A percentile compares a stretch with the other conserved stretches of the same genome.
phyloP scores from a whole-genome alignment of 495 filamentous ascomycete species.

The Talaromyces adpressus region DNA sequence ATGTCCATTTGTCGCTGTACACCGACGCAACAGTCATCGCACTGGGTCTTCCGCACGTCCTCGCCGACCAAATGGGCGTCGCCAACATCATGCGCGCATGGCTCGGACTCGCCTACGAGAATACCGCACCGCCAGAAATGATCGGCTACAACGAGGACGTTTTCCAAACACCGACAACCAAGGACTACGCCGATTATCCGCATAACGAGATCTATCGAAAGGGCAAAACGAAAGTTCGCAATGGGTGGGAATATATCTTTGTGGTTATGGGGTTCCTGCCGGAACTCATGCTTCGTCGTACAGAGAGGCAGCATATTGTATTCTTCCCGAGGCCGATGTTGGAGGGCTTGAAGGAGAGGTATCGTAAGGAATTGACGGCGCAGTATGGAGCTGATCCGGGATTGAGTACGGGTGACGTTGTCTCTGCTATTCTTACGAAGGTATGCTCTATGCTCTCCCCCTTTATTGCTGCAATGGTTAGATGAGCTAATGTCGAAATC shows the following conservation, averaged over 20 bases:
- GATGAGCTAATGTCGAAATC: background rate
- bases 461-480: background rate
- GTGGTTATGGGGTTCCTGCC: background rate
- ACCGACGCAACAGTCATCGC: background rate
- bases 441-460: background rate
- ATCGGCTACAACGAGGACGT: background rate
- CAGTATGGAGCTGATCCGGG: background rate
- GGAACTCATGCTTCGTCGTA: background rate
- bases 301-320: background rate
- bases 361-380: background rate
- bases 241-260: background rate
- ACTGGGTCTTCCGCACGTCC: background rate
- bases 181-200: background rate
- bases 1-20: background rate
- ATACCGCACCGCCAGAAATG: background rate
- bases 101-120: background rate
- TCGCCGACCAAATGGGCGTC: background rate
- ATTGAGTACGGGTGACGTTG: background rate
- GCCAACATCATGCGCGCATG: background rate
- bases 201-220: background rate
- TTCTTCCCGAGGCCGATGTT: background rate
- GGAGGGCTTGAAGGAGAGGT: background rate
- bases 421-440: background rate
- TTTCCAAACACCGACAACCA: background rate
- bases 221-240: background rate